Evolutionary conservation across 116 monocot species (phyloP).

Genomic region (Iris pallida): DNA sequence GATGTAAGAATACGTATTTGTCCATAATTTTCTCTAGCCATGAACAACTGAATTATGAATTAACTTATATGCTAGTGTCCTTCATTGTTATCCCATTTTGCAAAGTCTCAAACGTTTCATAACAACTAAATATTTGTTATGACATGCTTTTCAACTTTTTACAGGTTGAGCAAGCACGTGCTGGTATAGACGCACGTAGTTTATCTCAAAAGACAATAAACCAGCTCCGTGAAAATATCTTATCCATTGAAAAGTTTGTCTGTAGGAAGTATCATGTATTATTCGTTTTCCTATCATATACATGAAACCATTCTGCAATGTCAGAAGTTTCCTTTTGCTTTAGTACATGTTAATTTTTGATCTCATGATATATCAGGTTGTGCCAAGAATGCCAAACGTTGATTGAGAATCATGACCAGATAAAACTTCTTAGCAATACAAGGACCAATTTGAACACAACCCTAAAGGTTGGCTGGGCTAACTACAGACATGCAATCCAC

Average conservation of each 20-base stretch:
- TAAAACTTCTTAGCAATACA: conserved; percentile 91
- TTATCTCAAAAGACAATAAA: conserved; percentile 71
- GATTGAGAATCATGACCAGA: conserved; percentile 89
- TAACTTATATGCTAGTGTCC: no score
- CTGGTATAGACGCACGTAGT: conserved; percentile 73
- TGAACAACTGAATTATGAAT: no score
- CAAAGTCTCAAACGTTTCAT: no score
- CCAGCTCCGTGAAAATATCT: conserved; percentile 70
- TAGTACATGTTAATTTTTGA: neutral
- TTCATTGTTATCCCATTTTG: no score
- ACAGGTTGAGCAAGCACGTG: conserved; percentile 82
- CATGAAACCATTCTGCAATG: neutral
- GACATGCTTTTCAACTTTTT: no score
- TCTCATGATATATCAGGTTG: conserved; percentile 43
- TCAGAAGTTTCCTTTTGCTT: neutral
- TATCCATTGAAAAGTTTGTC: conserved; percentile 71
- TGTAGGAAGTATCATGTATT: no score
- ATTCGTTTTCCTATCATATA: no score
- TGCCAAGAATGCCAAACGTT: conserved; percentile 89
- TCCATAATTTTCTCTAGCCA: no score
- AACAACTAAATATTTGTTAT: no score
- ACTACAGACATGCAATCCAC: no score
- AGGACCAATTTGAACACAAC: conserved; percentile 93
- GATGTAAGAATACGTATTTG: no score
- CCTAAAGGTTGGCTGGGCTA: conserved; percentile 48